Conservation (phyloP, 2,329 filamentous ascomycete species). For the Septoria linicola region DNA sequence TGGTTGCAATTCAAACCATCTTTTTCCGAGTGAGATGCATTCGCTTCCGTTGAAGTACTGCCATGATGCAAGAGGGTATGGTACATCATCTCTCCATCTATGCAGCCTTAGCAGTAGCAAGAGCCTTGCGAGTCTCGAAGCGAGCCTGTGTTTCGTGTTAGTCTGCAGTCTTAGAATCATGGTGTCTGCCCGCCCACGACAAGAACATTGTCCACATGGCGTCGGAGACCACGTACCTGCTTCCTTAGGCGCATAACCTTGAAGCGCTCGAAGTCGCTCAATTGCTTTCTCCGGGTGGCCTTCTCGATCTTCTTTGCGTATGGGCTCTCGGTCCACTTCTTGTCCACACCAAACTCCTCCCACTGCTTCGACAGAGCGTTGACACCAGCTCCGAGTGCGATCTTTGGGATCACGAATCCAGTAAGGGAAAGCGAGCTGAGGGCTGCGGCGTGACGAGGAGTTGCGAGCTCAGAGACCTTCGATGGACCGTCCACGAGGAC, state of each 20-base stretch:
- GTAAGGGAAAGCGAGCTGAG: constrained; percentile 86
- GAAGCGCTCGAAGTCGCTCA: constrained; percentile 99
- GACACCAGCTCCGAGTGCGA: constrained; percentile 81
- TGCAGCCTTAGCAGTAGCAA: constrained; percentile 83
- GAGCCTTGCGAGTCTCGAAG: constrained; percentile 95
- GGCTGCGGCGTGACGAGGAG: constrained; percentile 82
- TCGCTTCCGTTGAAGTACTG: constrained; percentile 18
- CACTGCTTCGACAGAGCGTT: constrained; percentile 82
- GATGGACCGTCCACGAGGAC: constrained; percentile 95
- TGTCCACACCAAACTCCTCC: constrained; percentile 87
- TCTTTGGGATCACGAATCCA: constrained; percentile 79
- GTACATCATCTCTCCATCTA: constrained; percentile 26
- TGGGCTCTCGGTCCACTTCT: constrained; percentile 86
- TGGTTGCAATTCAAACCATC: constrained; percentile 10
- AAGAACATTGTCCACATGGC: not conserved
- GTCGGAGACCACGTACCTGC: constrained; percentile 66
- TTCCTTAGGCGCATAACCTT: constrained; percentile 99
- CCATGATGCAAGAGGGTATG: constrained; percentile 23
- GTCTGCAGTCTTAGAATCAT: not conserved
- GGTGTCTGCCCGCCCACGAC: not conserved
- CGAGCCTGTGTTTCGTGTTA: constrained; percentile 56
- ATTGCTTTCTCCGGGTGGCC: constrained; percentile 79
- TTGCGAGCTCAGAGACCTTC: constrained; percentile 71
- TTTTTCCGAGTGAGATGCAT: constrained; percentile 15
- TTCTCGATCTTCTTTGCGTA: constrained; percentile 93